These are phyloP conservation scores for Larix kaempferi DNA, from an alignment of 75 land plant genomes.

Conservation along the genomic window DNA sequence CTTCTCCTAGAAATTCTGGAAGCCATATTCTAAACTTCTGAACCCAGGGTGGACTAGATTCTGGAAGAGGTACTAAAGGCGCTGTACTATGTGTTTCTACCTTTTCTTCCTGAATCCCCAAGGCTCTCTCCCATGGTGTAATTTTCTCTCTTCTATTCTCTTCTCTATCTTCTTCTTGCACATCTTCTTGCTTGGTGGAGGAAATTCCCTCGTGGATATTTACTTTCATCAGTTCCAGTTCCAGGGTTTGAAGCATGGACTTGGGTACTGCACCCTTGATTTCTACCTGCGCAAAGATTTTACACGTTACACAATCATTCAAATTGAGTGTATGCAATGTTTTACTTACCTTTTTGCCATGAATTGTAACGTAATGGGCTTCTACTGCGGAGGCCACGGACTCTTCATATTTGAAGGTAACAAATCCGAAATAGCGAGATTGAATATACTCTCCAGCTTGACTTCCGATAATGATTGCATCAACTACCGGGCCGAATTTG, in stretches of 20 bases:
- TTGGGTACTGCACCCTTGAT: too few species aligned
- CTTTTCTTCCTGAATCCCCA: background rate
- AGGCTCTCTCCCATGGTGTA: background rate
- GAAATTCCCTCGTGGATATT: slow-evolving; percentile 24
- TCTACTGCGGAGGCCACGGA: too few species aligned
- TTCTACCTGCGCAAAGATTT: too few species aligned
- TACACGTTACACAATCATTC: background rate
- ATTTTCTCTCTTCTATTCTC: background rate
- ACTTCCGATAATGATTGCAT: slow-evolving; percentile 50
- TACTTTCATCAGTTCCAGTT: slow-evolving; percentile 41
- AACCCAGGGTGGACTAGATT: slow-evolving; percentile 29
- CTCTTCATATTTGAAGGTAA: too few species aligned
- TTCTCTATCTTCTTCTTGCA: background rate
- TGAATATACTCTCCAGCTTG: slow-evolving; percentile 35
- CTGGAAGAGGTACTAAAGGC: background rate
- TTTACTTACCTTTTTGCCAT: too few species aligned
- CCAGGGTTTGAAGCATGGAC: slow-evolving; percentile 11
- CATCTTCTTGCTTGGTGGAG: slow-evolving; percentile 9
- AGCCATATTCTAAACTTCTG: slow-evolving; percentile 57
- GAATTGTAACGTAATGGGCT: too few species aligned
- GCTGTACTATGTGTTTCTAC: background rate
- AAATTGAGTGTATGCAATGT: background rate
- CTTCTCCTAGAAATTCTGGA: slow-evolving; percentile 42
- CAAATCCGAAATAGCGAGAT: slow-evolving; percentile 67
- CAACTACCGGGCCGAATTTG: slow-evolving; percentile 60